Conservation (phyloP, 148 eudicot species). For the Spergularia marina region DNA sequence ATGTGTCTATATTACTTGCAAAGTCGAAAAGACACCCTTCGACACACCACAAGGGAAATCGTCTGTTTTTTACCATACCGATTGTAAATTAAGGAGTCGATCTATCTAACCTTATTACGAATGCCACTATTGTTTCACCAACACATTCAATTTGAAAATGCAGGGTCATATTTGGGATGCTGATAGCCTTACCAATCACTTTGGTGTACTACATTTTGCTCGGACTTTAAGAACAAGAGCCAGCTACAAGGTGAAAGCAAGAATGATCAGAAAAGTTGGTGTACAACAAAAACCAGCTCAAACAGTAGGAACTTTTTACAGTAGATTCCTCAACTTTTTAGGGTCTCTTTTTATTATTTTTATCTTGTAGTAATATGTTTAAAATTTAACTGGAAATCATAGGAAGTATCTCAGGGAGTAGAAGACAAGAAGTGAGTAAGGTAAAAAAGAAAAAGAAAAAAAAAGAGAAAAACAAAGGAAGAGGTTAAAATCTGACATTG, state of each 20-base stretch:
- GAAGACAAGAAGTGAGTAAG: neutral
- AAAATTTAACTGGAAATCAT: neutral
- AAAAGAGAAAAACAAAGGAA: neutral
- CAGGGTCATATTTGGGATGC: constrained; percentile 78
- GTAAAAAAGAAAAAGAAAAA: too few species aligned
- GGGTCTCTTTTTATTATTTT: neutral
- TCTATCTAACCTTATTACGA: too few species aligned
- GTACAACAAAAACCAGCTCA: neutral
- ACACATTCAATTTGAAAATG: constrained; percentile 4
- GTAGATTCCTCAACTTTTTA: constrained; percentile 13
- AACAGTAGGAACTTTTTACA: neutral
- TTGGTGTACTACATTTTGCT: constrained; percentile 58
- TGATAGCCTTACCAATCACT: constrained; percentile 61
- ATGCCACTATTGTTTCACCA: too few species aligned
- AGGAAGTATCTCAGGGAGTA: neutral
- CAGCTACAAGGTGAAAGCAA: neutral
- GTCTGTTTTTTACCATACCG: neutral
- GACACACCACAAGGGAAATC: neutral
- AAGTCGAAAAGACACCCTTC: neutral
- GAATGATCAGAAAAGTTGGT: neutral
- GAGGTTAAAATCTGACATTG: neutral
- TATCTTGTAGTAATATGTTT: too few species aligned
- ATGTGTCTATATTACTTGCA: too few species aligned
- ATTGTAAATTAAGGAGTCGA: neutral
- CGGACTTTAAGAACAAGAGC: constrained; percentile 30